These are phyloP conservation scores for Panicum virgatum DNA, from an alignment of 202 grass and related monocot species.

Conservation along the genomic window DNA sequence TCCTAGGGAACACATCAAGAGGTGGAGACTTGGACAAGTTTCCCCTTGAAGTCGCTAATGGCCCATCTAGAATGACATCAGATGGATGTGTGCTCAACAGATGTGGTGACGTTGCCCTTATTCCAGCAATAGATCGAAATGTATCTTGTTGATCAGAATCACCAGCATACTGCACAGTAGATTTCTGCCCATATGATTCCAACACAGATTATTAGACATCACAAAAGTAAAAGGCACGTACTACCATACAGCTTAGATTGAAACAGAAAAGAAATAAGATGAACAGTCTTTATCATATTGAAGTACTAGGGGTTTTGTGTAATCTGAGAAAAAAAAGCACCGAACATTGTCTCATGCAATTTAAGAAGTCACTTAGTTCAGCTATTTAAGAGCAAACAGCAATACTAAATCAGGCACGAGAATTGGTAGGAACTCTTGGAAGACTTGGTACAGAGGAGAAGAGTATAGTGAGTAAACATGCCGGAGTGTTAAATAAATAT, in stretches of 20 bases:
- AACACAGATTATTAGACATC: conserved; percentile 42
- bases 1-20: conserved; percentile 49
- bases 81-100: conserved; percentile 25
- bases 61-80: conserved; percentile 32
- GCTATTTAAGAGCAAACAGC: conserved; percentile 4
- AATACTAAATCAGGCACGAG: conserved; percentile 8
- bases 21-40: conserved; percentile 73
- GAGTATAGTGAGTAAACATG: neutral
- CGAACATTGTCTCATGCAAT: neutral
- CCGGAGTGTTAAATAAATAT: conserved; percentile 12
- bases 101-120: conserved; percentile 30
- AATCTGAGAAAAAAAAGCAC: conserved; percentile 4
- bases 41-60: conserved; percentile 54
- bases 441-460: neutral
- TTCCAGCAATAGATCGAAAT: conserved; percentile 39
- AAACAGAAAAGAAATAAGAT: conserved; percentile 3
- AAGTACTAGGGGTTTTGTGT: conserved; percentile 28
- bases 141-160: conserved; percentile 59
- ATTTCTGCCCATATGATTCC: conserved; percentile 54
- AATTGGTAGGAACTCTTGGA: conserved; percentile 17
- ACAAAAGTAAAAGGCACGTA: conserved; percentile 23
- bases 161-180: conserved; percentile 47
- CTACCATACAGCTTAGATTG: neutral
- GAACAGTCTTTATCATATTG: neutral
- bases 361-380: neutral